Conservation (phyloP, 768 basidiomycete genomes). For the Cyclocybe aegerita region DNA sequence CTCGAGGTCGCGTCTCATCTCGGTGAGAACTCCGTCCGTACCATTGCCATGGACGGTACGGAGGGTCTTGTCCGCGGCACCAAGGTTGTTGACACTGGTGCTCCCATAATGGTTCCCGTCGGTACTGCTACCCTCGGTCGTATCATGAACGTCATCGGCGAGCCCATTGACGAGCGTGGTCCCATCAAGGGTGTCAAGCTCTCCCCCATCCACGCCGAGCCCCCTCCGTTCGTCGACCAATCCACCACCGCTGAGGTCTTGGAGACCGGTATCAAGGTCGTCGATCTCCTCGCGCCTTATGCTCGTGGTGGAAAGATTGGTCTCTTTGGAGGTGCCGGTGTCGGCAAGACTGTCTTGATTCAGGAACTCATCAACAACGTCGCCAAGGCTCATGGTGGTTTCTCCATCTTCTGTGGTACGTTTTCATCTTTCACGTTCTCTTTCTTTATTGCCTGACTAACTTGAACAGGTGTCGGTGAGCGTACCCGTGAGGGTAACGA, state of each 20-base stretch:
- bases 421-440: conserved; percentile 9
- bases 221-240: conserved; percentile 97
- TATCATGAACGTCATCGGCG: conserved; percentile 99
- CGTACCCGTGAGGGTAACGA: conserved; percentile 99
- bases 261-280: conserved; percentile 99
- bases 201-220: conserved; percentile 94
- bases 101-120: conserved; percentile 96
- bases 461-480: conserved; percentile 88
- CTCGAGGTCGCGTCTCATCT: conserved; percentile 98
- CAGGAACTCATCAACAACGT: conserved; percentile 99
- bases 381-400: conserved; percentile 99
- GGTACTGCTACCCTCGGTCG: conserved; percentile 93
- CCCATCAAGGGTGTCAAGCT: conserved; percentile 96
- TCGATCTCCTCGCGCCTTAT: conserved; percentile 98
- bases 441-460: conserved; percentile 3
- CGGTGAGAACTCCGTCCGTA: conserved; percentile 98
- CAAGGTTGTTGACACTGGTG: conserved; percentile 95
- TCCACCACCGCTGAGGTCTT: conserved; percentile 98
- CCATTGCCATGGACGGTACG: conserved; percentile 99
- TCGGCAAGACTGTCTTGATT: conserved; percentile 99
- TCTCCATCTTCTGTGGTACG: conserved; percentile 98
- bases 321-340: conserved; percentile 99
- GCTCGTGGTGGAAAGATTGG: conserved; percentile 99
- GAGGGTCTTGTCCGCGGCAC: conserved; percentile 99
- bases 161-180: conserved; percentile 99